Conservation (phyloP, 83 land plant species). For the Picea engelmannii region DNA sequence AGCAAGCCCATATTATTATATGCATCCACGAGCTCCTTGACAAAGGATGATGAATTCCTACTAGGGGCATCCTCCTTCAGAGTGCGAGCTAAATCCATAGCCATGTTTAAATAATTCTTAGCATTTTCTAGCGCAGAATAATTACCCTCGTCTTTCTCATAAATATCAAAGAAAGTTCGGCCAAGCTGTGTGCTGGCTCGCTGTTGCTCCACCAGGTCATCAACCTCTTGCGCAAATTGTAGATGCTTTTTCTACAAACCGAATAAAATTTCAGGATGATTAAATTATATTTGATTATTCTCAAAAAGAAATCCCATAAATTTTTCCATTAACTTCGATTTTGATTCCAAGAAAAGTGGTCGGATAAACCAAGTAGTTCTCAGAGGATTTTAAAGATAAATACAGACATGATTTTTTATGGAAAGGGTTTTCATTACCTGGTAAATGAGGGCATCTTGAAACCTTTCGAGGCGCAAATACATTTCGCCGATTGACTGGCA, state of each 20-base stretch:
- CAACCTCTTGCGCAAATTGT: conserved; percentile 64
- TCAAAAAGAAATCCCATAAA: too few species aligned
- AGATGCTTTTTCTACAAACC: conserved; percentile 80
- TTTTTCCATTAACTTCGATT: too few species aligned
- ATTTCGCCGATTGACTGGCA: conserved; percentile 97
- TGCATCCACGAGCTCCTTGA: conserved; percentile 93
- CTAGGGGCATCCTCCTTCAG: conserved; percentile 62
- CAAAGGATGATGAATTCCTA: conserved; percentile 44
- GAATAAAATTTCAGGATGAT: background rate
- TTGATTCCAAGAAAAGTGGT: too few species aligned
- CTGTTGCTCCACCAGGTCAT: conserved; percentile 90
- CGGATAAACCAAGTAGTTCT: too few species aligned
- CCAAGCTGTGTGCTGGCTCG: conserved; percentile 98
- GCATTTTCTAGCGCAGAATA: conserved; percentile 59
- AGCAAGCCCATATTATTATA: conserved; percentile 93
- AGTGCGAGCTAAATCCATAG: conserved; percentile 71
- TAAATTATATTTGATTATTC: too few species aligned
- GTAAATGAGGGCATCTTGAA: conserved; percentile 73
- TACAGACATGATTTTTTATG: too few species aligned
- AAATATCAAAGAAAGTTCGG: conserved; percentile 89
- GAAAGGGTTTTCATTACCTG: conserved; percentile 52
- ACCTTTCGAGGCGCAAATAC: conserved; percentile 63
- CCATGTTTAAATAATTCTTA: conserved; percentile 65
- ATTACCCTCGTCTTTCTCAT: conserved; percentile 56
- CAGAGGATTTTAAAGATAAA: too few species aligned